These are phyloP conservation scores for Fonsecaea monophora DNA, from an alignment of 2,329 filamentous ascomycete genomes.

Conservation along the genomic window DNA sequence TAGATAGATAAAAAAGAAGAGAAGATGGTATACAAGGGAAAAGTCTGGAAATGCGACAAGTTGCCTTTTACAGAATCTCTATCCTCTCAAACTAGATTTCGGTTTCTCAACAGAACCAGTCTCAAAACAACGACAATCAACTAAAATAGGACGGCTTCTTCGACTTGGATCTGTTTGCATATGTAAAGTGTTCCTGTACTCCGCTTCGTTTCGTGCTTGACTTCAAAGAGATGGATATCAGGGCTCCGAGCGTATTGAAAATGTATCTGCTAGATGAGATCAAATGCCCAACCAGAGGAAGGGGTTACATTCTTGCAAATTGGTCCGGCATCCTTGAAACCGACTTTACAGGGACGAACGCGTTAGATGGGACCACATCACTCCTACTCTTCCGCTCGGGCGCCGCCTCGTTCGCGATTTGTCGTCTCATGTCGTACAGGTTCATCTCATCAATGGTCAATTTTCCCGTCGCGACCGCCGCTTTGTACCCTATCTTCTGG, in stretches of 20 bases:
- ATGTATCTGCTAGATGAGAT: not conserved
- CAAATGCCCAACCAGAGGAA: not conserved
- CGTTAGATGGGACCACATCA: not conserved
- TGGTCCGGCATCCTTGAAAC: conserved; percentile 11
- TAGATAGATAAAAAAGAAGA: too few relatives aligned
- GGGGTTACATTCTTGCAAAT: conserved; percentile 9
- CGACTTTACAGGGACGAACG: not conserved
- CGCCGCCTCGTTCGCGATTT: conserved; percentile 17
- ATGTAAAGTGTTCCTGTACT: too few relatives aligned
- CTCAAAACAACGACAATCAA: too few relatives aligned
- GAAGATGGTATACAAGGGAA: too few relatives aligned
- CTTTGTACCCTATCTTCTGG: conserved; percentile 58
- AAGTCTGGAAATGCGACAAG: too few relatives aligned
- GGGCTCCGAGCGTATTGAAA: not conserved
- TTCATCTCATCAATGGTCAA: conserved; percentile 75
- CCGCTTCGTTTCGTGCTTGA: not conserved
- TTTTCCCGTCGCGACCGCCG: conserved; percentile 66
- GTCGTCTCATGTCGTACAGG: conserved; percentile 41
- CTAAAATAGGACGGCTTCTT: too few relatives aligned
- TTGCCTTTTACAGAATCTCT: too few relatives aligned
- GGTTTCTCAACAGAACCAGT: too few relatives aligned
- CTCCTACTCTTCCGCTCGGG: not conserved
- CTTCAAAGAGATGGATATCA: not conserved
- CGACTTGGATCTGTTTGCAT: too few relatives aligned
- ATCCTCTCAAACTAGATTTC: too few relatives aligned